Percentiles rank a stretch among this genome's conserved stretches.
phyloP scores from a whole-genome alignment of 306 rosid genomes.

The Gastrolobium bilobum region DNA sequence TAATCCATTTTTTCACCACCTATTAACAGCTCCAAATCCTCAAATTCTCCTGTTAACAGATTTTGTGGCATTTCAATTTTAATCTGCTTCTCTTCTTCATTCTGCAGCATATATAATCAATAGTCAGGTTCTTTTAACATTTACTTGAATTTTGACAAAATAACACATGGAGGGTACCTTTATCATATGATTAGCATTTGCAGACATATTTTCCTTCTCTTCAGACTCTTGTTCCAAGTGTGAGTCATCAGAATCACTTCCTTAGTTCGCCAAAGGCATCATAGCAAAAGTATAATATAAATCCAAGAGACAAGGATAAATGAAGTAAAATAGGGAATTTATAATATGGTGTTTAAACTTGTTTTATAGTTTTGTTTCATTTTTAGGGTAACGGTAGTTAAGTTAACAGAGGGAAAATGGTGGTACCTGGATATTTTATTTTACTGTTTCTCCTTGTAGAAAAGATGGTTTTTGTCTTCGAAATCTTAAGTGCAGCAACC shows the following conservation, averaged over 20 bases:
- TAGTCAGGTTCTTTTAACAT: constrained; percentile 1
- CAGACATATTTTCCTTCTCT: constrained; percentile 36
- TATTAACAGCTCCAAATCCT: constrained; percentile 28
- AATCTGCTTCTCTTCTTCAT: constrained; percentile 40
- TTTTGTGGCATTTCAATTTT: constrained; percentile 22
- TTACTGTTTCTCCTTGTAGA: constrained; percentile 22
- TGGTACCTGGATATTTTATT: constrained; percentile 45
- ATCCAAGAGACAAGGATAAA: constrained; percentile 12
- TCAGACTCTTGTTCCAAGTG: constrained; percentile 40
- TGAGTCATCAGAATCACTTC: constrained; percentile 33
- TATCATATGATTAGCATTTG: constrained; percentile 8
- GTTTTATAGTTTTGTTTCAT: background rate
- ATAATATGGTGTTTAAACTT: background rate
- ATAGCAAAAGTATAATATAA: constrained; percentile 14
- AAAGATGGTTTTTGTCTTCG: constrained; percentile 37
- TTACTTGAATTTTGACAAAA: background rate
- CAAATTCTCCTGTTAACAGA: background rate
- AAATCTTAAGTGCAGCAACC: constrained; percentile 53
- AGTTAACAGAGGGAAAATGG: background rate
- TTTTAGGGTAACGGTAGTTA: background rate
- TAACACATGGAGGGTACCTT: constrained; percentile 16
- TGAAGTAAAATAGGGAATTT: background rate
- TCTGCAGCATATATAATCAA: constrained; percentile 33
- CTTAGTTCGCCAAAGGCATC: constrained; percentile 41
- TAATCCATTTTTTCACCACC: constrained; percentile 9